Evolutionary conservation across 1,284 basidiomycete genomes (phyloP), one percentile per base, ranked within the genome.

Genomic region (Sanghuangporus weigelae): DNA sequence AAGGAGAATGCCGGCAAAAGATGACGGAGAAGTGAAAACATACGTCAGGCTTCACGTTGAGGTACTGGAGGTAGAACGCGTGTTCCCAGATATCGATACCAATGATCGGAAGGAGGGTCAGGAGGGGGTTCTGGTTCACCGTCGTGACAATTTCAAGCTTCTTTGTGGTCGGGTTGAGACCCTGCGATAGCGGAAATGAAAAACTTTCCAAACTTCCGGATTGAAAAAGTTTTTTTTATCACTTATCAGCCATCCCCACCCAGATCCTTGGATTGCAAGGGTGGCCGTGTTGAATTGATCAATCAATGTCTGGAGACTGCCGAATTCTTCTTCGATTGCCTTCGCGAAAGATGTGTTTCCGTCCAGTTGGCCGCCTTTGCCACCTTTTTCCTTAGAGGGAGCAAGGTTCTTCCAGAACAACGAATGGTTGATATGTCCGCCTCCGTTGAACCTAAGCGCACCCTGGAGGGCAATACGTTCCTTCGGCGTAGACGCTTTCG

Each of bases 381-480:
- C 83, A 61, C 77, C 77, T 66, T 77, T 72, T 3, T 77, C 76
- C 16, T 79, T 74, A 31, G 81, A 71, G 1, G 87, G 87, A 3
- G 90, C 84, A 64, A 94, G 82, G 81, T 94, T 96, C 80, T 89
- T 90, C 95, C 94, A 96, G 83, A 96, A 96, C 68, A 96, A 84
- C 36, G 92, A 87, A 81, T 96, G 93, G 80, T 94, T 95, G 79
- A 93, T 90, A 76, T 93, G 91, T 3, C 84, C 84, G 73, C 85
- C 86, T 63, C 86, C 84, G 73, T 87, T 87, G 78, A 87, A 87
- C 76, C 86, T 89, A 75, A 92, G 78, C 46, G 87, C 89, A 39
- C 82, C 78, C 74, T 90, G 85, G 60, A 88, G 85, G 60, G 85
- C 85, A 71, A 95, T 95, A 72, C 85, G 85, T 73, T 93, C 89